Evolutionary conservation across 2,329 filamentous ascomycete species (phyloP), one percentile per base, ranked within the genome.

Genomic region (Tolypocladium amazonense): DNA sequence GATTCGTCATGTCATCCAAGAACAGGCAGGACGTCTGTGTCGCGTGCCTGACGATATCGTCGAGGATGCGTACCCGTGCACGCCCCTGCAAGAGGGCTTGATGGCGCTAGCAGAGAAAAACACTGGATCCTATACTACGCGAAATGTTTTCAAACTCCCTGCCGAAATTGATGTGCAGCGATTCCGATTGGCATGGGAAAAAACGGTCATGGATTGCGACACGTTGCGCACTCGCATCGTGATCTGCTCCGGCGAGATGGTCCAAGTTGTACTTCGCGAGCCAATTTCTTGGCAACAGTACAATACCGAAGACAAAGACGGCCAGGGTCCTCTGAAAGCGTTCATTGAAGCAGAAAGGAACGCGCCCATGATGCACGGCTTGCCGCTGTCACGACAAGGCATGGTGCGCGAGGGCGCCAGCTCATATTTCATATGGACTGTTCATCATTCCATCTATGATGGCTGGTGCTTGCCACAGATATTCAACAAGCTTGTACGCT

Each of bases 71-170:
- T 77, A 74, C 52, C 75, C 76, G 9, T 76, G 74, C 64, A 74
- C 73, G 5, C 68, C 71, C 1, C 66, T 78, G 1, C 76, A 79
- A 56, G 73, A 74, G 58, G 75, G 73, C 3, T 66, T 79, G 1
- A 65, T 79, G 27, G 70, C 74, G 0, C 61, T 76, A 0, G 67
- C 74, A 0, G 65, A 63, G 20, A 70, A 70, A 45, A 65, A 71
- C 12, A 56, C 66, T 0, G 74, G 73, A 4, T 70, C 72, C 1
- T 79, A 79, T 47, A 67, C 76, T 14, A 68, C 70, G 5, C 67
- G 70, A 52, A 62, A 68, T 27, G 66, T 66, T 2, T 60, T 70
- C 18, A 60, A 64, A 20, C 62, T 73, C 3, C 37, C 62, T 0
- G 45, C 38, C 9, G 33, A 65, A 12, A 47, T 67, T 4, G 62